phyloP scores from a whole-genome alignment of 495 filamentous ascomycete species.

The Aspergillus sclerotiicarbonarius region DNA sequence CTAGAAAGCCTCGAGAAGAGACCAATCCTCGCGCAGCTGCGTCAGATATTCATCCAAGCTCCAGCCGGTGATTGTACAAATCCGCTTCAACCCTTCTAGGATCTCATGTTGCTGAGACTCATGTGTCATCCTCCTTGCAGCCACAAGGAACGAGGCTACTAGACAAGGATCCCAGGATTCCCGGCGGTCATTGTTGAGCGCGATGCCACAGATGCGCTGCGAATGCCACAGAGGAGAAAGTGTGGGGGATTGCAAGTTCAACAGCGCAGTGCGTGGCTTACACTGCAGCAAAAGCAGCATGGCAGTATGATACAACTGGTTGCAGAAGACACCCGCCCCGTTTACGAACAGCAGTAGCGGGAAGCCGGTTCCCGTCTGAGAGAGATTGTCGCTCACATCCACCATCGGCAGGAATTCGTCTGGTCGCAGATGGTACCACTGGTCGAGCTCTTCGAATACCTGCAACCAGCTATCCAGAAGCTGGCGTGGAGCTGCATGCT shows the following conservation, averaged over 20 bases:
- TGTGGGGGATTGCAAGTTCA: slow-evolving; percentile 19
- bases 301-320: slow-evolving; percentile 44
- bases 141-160: slow-evolving; percentile 33
- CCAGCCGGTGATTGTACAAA: slow-evolving; percentile 35
- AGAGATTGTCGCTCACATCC: slow-evolving; percentile 21
- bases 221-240: slow-evolving; percentile 40
- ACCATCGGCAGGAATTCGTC: slow-evolving; percentile 35
- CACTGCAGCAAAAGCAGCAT: slow-evolving; percentile 39
- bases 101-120: slow-evolving; percentile 35
- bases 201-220: slow-evolving; percentile 36
- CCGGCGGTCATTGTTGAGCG: slow-evolving; percentile 35
- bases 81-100: slow-evolving; percentile 25
- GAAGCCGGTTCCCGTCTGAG: slow-evolving; percentile 27
- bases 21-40: slow-evolving; percentile 28
- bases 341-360: slow-evolving; percentile 40
- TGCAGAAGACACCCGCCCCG: slow-evolving; percentile 38
- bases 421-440: slow-evolving; percentile 36
- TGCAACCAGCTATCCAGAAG: slow-evolving; percentile 23
- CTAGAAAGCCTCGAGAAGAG: slow-evolving; percentile 24
- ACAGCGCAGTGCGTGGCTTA: slow-evolving; percentile 33
- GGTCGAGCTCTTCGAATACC: slow-evolving; percentile 27
- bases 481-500: slow-evolving; percentile 11
- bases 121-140: slow-evolving; percentile 38
- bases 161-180: slow-evolving; percentile 39
- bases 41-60: slow-evolving; percentile 19